Conservation (phyloP, 345 rosid genomes). For the Litchi chinensis region DNA sequence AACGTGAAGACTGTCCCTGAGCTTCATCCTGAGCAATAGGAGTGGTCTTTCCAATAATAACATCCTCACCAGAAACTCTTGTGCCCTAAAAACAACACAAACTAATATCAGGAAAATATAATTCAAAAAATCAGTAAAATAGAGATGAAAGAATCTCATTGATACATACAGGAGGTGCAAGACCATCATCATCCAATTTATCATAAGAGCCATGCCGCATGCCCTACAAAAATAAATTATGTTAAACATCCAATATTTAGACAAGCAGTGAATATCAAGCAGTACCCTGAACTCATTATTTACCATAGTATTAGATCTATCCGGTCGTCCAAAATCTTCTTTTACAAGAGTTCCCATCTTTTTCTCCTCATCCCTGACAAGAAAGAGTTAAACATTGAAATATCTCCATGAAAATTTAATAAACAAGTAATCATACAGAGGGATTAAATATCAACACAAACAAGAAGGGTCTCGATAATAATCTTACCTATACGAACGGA, state of each 20-base stretch:
- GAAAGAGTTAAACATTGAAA: conserved; percentile 2
- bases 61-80: conserved; percentile 97
- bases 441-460: neutral
- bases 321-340: conserved; percentile 97
- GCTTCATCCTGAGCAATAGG: conserved; percentile 90
- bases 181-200: conserved; percentile 97
- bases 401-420: neutral
- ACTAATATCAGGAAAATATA: neutral
- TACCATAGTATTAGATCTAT: conserved; percentile 89
- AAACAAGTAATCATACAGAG: neutral
- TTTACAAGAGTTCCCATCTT: conserved; percentile 98
- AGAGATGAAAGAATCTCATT: neutral
- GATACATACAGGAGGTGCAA: conserved; percentile 89
- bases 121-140: neutral
- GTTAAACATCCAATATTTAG: conserved; percentile 17
- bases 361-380: conserved; percentile 91
- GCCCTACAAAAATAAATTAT: conserved; percentile 54
- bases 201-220: conserved; percentile 99
- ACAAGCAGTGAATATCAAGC: conserved; percentile 4
- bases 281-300: conserved; percentile 21
- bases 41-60: conserved; percentile 94
- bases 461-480: conserved; percentile 3
- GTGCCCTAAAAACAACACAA: conserved; percentile 62
- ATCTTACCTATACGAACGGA: conserved; percentile 84
- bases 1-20: conserved; percentile 83